Percentiles rank a stretch among this genome's conserved stretches.
These are phyloP conservation scores for Capsella rubella DNA, from an alignment of 441 rosid species.

Conservation along the genomic window DNA sequence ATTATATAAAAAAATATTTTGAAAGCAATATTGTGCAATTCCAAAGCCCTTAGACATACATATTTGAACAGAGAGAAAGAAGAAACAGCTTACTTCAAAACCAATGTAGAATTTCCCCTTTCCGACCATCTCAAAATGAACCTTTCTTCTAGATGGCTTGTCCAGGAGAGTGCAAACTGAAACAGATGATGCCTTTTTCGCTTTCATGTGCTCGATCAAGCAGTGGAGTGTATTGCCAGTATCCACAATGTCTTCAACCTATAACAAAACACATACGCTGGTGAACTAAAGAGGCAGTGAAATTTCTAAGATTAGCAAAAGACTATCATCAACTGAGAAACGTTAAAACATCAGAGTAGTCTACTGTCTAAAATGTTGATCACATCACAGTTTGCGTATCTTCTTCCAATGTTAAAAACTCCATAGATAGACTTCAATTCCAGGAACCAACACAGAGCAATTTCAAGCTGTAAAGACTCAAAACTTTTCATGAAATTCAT, in stretches of 20 bases:
- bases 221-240: constrained; percentile 74
- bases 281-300: background rate
- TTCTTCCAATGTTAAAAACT: background rate
- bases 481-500: background rate
- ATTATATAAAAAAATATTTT: too few species aligned
- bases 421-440: background rate
- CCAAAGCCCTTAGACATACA: background rate
- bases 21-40: background rate
- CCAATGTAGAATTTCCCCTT: constrained; percentile 83
- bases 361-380: background rate
- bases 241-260: constrained; percentile 98
- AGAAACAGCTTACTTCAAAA: constrained; percentile 61
- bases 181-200: constrained; percentile 77
- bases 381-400: background rate
- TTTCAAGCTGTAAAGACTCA: background rate
- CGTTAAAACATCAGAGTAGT: background rate
- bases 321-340: constrained; percentile 2
- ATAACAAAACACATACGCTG: constrained; percentile 25
- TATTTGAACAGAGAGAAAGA: background rate
- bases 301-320: constrained; percentile 7
- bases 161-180: constrained; percentile 87
- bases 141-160: constrained; percentile 72
- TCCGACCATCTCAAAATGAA: constrained; percentile 67
- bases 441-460: background rate
- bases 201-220: constrained; percentile 62